These are phyloP conservation scores for Lachnellula suecica DNA, from an alignment of 2,329 filamentous ascomycete genomes.

Conservation along the genomic window DNA sequence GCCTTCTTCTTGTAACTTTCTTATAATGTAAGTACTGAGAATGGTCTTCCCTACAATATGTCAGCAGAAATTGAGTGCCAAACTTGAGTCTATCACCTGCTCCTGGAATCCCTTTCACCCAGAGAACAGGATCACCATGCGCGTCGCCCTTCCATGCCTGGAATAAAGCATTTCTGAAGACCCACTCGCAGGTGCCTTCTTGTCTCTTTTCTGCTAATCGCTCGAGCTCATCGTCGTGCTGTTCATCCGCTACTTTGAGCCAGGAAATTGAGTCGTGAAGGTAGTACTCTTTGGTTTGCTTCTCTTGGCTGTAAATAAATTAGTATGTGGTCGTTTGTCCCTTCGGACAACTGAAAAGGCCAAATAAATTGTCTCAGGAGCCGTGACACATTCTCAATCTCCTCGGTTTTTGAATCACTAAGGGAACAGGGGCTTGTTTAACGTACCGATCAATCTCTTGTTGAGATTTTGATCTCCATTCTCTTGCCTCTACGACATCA, in stretches of 20 bases:
- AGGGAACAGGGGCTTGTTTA: no score
- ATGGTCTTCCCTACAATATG: constrained; percentile 10
- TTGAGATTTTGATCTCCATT: constrained; percentile 1
- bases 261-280: constrained; percentile 13
- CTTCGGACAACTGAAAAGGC: no score
- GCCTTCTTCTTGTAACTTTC: constrained; percentile 1
- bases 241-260: constrained; percentile 5
- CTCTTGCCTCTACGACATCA: constrained; percentile 9
- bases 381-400: no score
- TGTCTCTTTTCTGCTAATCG: neutral
- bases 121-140: constrained; percentile 8
- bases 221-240: constrained; percentile 3
- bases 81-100: constrained; percentile 7
- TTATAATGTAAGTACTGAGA: constrained; percentile 9
- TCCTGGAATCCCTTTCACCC: constrained; percentile 18
- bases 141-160: constrained; percentile 8
- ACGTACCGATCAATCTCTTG: constrained; percentile 2
- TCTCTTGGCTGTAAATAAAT: no score
- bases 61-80: neutral
- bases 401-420: no score
- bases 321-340: no score
- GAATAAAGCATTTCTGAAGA: constrained; percentile 1
- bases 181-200: constrained; percentile 13
- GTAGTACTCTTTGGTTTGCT: neutral
- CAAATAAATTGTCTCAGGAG: no score